phyloP scores from a whole-genome alignment of 2,329 filamentous ascomycete species.

The Chalaropsis thielavioides region DNA sequence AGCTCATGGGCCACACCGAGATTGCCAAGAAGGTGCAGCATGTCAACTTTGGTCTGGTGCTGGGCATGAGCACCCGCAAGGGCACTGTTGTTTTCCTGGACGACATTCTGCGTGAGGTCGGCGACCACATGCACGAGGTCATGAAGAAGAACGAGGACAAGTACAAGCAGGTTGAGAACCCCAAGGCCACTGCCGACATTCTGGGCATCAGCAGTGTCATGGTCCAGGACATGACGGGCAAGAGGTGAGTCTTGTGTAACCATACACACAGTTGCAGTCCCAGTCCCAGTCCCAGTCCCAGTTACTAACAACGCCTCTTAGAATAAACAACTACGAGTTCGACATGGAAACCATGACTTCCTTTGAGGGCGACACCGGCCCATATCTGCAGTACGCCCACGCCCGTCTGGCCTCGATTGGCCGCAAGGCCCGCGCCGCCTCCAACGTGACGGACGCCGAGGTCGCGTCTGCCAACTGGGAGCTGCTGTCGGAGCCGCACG shows the following conservation, averaged over 20 bases:
- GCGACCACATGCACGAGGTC: conserved; percentile 93
- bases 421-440: conserved; percentile 41
- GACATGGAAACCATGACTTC: conserved; percentile 71
- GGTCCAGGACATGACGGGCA: conserved; percentile 96
- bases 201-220: conserved; percentile 91
- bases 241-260: conserved; percentile 42
- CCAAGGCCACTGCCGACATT: conserved; percentile 66
- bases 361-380: conserved; percentile 74
- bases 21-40: conserved; percentile 55
- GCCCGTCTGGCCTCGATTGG: conserved; percentile 54
- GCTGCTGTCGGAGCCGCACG: conserved; percentile 57
- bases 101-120: conserved; percentile 63
- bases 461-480: conserved; percentile 49
- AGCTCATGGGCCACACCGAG: conserved; percentile 54
- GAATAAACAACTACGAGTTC: conserved; percentile 55
- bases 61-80: conserved; percentile 56
- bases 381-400: conserved; percentile 73
- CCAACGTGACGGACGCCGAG: conserved; percentile 39
- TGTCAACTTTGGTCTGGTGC: conserved; percentile 60
- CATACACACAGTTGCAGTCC: neutral
- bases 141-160: conserved; percentile 86
- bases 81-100: conserved; percentile 62
- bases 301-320: conserved; percentile 20
- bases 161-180: conserved; percentile 78
- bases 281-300: conserved; percentile 8